Percentiles rank a stretch among this genome's conserved stretches.
Conservation (phyloP, 1,284 basidiomycete species). For the Ceratobasidium sp. region DNA sequence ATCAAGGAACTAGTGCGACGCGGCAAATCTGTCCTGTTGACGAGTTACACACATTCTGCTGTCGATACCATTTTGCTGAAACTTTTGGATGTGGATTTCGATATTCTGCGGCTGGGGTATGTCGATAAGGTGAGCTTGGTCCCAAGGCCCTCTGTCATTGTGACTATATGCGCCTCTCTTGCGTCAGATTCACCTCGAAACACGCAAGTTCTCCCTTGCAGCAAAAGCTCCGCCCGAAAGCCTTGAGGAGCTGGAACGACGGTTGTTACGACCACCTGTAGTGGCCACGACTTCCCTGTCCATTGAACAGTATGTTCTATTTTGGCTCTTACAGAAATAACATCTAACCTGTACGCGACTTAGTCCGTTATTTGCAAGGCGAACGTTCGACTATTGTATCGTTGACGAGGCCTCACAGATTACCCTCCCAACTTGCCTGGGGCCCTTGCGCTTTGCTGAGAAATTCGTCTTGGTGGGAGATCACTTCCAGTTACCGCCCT, state of each 20-base stretch:
- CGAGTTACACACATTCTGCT: slow-evolving; percentile 96
- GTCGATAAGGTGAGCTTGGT: slow-evolving; percentile 79
- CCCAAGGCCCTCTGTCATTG: not conserved
- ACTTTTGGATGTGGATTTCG: slow-evolving; percentile 71
- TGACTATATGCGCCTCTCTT: slow-evolving; percentile 6
- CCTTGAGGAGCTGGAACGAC: slow-evolving; percentile 80
- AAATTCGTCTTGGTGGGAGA: slow-evolving; percentile 96
- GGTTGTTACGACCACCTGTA: slow-evolving; percentile 86
- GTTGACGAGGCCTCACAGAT: slow-evolving; percentile 99
- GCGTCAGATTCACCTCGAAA: slow-evolving; percentile 78
- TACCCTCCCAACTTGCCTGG: slow-evolving; percentile 93
- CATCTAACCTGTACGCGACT: slow-evolving; percentile 12
- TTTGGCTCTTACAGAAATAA: not conserved
- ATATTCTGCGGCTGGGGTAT: slow-evolving; percentile 88
- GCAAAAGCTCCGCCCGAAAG: slow-evolving; percentile 66
- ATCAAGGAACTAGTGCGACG: slow-evolving; percentile 80
- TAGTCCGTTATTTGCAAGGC: slow-evolving; percentile 84
- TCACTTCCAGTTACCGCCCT: slow-evolving; percentile 94
- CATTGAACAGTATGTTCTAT: slow-evolving; percentile 82
- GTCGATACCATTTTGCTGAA: slow-evolving; percentile 95
- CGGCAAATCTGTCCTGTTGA: slow-evolving; percentile 89
- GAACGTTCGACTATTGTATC: slow-evolving; percentile 96
- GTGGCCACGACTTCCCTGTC: slow-evolving; percentile 96
- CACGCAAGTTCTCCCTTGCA: slow-evolving; percentile 75
- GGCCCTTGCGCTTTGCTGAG: slow-evolving; percentile 89